Evolutionary conservation across 2,329 filamentous ascomycete genomes (phyloP), one percentile per base, ranked within the genome.

Genomic region (Phyllosticta citribraziliensis): DNA sequence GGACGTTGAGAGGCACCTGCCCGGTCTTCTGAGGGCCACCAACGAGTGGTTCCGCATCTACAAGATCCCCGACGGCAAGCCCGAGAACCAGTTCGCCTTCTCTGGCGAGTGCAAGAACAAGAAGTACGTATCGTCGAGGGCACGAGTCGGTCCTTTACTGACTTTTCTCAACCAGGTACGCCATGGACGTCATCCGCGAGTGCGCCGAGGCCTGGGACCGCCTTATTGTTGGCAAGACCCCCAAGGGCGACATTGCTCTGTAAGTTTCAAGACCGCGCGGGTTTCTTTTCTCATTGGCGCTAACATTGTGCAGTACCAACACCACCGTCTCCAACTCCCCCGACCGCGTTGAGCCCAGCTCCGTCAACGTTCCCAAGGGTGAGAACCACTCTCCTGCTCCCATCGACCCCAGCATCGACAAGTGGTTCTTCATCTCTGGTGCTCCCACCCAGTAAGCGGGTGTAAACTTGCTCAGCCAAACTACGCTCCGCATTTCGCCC

Each of bases 1-100:
- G 85, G 94, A 99, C 75, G 94, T 99, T 69, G 94, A 99, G 85
- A 88, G 93, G 74, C 94, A 97, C 82, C 87, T 99, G 63, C 94
- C 94, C 64, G 94, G 94, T 70, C 90, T 99, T 63, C 85, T 99
- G 76, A 89, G 94, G 69, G 94, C 94, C 74, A 97, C 93, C 75
- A 99, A 99, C 75, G 94, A 99, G 84, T 99, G 94, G 94, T 99
- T 99, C 91, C 91, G 94, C 78, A 99, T 99, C 86, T 99, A 99
- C 88, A 99, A 99, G 85, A 99, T 99, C 80, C 94, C 94, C 75
- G 94, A 99, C 75, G 94, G 94, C 84, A 99, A 99, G 91, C 92
- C 93, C 72, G 94, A 99, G 88, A 99, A 99, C 87, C 94, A 97
- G 82, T 99, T 99, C 75, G 94, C 94, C 72, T 99, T 99, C 84